Conservation (phyloP, 2,329 filamentous ascomycete species). For the Aspergillus costaricaensis region DNA sequence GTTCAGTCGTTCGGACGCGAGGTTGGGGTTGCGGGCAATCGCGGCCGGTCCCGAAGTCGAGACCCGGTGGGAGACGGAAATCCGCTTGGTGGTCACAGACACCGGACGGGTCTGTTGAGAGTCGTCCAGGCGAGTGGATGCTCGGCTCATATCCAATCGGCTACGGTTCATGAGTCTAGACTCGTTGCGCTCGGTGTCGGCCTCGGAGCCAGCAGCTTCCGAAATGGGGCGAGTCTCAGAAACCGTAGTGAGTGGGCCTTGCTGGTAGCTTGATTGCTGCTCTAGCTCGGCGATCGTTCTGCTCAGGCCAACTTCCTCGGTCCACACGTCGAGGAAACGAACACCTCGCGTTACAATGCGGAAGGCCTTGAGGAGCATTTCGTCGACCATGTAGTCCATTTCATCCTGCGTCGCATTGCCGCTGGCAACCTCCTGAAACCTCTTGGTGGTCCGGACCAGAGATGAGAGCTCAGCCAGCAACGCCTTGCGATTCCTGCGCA, state of each 20-base stretch:
- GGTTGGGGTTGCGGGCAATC: conserved; percentile 64
- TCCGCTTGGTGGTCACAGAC: conserved; percentile 48
- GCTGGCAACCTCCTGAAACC: conserved; percentile 72
- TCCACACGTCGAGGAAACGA: conserved; percentile 82
- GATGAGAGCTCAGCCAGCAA: conserved; percentile 86
- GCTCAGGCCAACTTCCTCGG: conserved; percentile 55
- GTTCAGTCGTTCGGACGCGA: conserved; percentile 81
- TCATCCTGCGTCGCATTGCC: conserved; percentile 45
- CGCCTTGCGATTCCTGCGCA: conserved; percentile 81
- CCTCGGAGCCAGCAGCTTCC: conserved; percentile 26
- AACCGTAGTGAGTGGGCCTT: conserved; percentile 40
- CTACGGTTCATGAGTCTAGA: conserved; percentile 37
- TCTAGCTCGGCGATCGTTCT: conserved; percentile 44
- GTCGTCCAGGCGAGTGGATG: conserved; percentile 32
- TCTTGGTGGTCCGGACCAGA: conserved; percentile 85
- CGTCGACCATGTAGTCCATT: conserved; percentile 68
- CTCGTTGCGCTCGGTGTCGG: conserved; percentile 33
- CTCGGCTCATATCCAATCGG: conserved; percentile 31
- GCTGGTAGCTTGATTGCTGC: conserved; percentile 30
- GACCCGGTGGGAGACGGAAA: conserved; percentile 68
- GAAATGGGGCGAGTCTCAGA: conserved; percentile 41
- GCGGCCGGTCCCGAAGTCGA: conserved; percentile 72
- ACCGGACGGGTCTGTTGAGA: conserved; percentile 30
- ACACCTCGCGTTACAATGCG: conserved; percentile 91
- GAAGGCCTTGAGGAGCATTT: conserved; percentile 92